These are phyloP conservation scores for Aegilops umbellulata DNA, from an alignment of 176 grass and related monocot species.

Conservation along the genomic window DNA sequence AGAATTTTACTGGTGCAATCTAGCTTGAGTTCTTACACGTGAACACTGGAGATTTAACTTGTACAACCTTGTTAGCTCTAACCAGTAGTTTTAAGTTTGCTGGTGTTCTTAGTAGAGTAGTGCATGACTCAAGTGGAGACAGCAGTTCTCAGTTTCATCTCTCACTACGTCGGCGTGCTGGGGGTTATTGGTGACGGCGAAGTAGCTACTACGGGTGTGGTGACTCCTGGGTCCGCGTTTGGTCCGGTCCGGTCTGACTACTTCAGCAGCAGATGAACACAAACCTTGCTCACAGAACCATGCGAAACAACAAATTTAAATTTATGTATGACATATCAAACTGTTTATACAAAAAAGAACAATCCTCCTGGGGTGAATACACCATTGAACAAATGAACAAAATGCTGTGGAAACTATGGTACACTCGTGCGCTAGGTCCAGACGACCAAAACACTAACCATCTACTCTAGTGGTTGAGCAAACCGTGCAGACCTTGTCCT, in stretches of 20 bases:
- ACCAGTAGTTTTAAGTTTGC: no score
- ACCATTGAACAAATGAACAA: not conserved
- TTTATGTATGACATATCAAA: not conserved
- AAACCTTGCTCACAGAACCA: not conserved
- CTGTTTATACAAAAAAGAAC: not conserved
- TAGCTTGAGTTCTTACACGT: not conserved
- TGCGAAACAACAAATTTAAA: not conserved
- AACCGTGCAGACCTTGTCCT: not conserved
- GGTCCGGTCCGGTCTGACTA: not conserved
- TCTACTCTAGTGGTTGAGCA: not conserved
- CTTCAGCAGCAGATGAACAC: not conserved
- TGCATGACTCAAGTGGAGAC: no score
- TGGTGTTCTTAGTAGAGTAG: no score
- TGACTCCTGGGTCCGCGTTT: no score
- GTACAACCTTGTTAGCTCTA: no score
- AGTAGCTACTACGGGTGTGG: no score
- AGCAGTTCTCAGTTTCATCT: no score
- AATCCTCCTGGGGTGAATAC: not conserved
- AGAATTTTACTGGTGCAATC: not conserved
- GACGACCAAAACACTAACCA: not conserved
- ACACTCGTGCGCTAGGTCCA: not conserved
- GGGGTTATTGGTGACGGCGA: no score
- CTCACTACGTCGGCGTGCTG: no score
- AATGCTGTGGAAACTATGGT: not conserved
- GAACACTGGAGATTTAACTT: not conserved